Base-by-base conservation (phyloP, 352 stramenopile species). In the Pythium aristosporum region DNA sequence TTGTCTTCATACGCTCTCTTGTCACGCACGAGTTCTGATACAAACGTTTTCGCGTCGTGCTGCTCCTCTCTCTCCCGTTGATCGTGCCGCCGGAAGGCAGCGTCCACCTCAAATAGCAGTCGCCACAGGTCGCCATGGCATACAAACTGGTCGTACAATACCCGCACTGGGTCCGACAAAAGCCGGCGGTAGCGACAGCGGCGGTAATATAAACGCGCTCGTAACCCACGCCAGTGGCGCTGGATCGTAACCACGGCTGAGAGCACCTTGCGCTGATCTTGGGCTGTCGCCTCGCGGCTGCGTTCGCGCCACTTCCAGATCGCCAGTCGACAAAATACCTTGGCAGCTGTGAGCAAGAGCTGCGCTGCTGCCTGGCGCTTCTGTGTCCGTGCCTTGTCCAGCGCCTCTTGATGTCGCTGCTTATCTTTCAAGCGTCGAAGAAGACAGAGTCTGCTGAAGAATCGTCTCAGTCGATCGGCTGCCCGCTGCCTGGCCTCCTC, bases 61-160 rank as follows among this genome's bases (percentile, higher is more conserved):
- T 79, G 65, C 39, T 91, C 82, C 10, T 77, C 47, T 16, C 47
- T 44, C 20, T 85, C 73, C 28, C 78, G 69, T n/a, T 80, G 39
- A 32, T 71, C 67, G 34, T 86, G 81, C 12, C 76, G 74, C 34
- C 75, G 70, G 57, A 89, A 88, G 39, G 85, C 76, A 18, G 74
- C 75, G 54, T 91, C 82, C 25, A 89, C 61, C 28, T 87, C 68
- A 30, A 91, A 55, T 16, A 91, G 39, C 51, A 91, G 79, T 1
- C 71, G 63, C 80, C 79, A 91, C 4, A 91, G 72, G 65, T 91
- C 70, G 2, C 82, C 82, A 5, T 74, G 74, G 11, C 66, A 43
- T 3, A 91, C 67, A 39, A 83, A 91, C 15, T 52, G 37, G 21
- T 86, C 73, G 11, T 88, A 75, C 2, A 87, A 67, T 1, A 36